phyloP scores from a whole-genome alignment of 2,329 filamentous ascomycete genomes.

The Aspergillus viridinutans region DNA sequence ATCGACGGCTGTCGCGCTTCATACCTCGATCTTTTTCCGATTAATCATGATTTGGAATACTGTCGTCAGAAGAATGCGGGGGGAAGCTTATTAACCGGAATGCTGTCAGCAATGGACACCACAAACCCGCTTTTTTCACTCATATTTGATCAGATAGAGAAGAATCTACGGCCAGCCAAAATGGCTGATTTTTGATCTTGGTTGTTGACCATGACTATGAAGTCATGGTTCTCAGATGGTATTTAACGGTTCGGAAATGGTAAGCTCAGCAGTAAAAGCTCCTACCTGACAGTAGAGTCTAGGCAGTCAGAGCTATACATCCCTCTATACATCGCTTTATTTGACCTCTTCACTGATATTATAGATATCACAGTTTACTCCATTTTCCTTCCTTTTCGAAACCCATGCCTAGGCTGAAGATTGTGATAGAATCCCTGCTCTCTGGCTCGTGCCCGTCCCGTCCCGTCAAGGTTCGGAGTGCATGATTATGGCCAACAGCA shows the following conservation, averaged over 20 bases:
- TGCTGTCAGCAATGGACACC: slow-evolving; percentile 1
- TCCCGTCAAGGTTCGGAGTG: slow-evolving; percentile 37
- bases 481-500: slow-evolving; percentile 17
- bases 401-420: background rate
- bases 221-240: background rate
- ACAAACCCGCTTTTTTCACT: background rate
- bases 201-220: background rate
- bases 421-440: background rate
- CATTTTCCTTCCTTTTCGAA: background rate
- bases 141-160: background rate
- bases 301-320: background rate
- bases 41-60: slow-evolving; percentile 8
- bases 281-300: background rate
- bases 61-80: background rate
- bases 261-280: background rate
- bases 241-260: background rate
- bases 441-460: slow-evolving; percentile 25
- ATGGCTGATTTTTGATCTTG: background rate
- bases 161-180: background rate
- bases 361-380: background rate
- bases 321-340: no score
- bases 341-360: background rate
- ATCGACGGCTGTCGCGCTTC: background rate
- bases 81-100: background rate
- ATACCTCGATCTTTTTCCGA: background rate